These are phyloP conservation scores for Barbarea vulgaris DNA, from an alignment of 345 rosid genomes.

Conservation along the genomic window DNA sequence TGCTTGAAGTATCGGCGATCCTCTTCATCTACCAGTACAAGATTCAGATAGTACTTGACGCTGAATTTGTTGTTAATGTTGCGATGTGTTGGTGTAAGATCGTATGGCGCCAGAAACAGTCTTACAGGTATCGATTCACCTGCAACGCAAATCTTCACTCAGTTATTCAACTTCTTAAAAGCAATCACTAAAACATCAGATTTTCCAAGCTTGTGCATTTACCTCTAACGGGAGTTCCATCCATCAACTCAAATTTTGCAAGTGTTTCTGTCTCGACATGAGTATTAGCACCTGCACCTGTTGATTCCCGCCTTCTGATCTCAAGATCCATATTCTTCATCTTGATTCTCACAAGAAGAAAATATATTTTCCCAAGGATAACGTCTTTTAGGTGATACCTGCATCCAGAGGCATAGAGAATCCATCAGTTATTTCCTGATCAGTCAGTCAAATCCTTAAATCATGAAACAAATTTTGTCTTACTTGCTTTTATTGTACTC, in stretches of 20 bases:
- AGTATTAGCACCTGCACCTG: conserved; percentile 94
- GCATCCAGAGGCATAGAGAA: conserved; percentile 28
- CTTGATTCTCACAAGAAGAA: conserved; percentile 98
- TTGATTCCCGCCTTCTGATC: conserved; percentile 95
- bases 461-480: conserved; percentile 12
- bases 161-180: neutral
- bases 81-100: conserved; percentile 91
- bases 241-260: conserved; percentile 98
- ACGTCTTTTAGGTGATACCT: conserved; percentile 98
- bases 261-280: conserved; percentile 99
- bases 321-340: conserved; percentile 99
- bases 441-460: neutral
- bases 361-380: conserved; percentile 95
- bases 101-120: conserved; percentile 94
- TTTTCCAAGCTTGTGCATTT: conserved; percentile 1
- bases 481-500: conserved; percentile 99
- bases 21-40: conserved; percentile 96
- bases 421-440: neutral
- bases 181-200: neutral
- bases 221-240: conserved; percentile 99
- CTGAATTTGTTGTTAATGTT: conserved; percentile 98
- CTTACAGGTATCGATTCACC: conserved; percentile 99
- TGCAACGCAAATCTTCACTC: conserved; percentile 37
- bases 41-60: conserved; percentile 96
- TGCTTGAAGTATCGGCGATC: conserved; percentile 97